Percentiles rank a stretch among this genome's conserved stretches.
These are phyloP conservation scores for Pholiota conissans DNA, from an alignment of 768 basidiomycete genomes.

Conservation along the genomic window DNA sequence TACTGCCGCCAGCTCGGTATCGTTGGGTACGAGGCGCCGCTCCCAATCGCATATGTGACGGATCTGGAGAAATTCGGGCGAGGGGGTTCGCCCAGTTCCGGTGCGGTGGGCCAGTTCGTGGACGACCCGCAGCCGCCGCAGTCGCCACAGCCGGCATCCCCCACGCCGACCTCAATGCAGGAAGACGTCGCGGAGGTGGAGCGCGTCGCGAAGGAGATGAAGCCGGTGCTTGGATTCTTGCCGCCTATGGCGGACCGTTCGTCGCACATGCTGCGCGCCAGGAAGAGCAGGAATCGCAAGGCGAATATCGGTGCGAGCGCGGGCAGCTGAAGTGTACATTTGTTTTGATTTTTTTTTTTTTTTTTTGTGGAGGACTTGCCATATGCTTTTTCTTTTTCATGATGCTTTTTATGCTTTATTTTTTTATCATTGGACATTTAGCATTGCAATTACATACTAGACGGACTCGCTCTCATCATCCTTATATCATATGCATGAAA, in stretches of 20 bases:
- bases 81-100: slow-evolving; percentile 18
- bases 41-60: slow-evolving; percentile 54
- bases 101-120: slow-evolving; percentile 5
- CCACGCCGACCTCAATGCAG: slow-evolving; percentile 9
- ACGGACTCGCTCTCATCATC: not conserved
- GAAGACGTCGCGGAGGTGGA: slow-evolving; percentile 26
- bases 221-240: slow-evolving; percentile 45
- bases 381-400: too few relatives aligned
- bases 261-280: slow-evolving; percentile 31
- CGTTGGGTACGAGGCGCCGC: slow-evolving; percentile 53
- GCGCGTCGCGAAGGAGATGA: slow-evolving; percentile 27
- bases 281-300: slow-evolving; percentile 45
- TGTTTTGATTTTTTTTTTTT: not conserved
- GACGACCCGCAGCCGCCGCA: slow-evolving; percentile 8
- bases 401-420: too few relatives aligned
- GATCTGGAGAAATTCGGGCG: slow-evolving; percentile 25
- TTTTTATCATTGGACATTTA: not conserved
- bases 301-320: slow-evolving; percentile 37
- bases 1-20: slow-evolving; percentile 74
- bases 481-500: too few relatives aligned
- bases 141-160: not conserved
- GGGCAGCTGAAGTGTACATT: slow-evolving; percentile 9
- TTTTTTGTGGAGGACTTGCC: too few relatives aligned
- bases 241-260: slow-evolving; percentile 40
- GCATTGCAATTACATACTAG: not conserved